Evolutionary conservation across 2,329 filamentous ascomycete genomes (phyloP), one percentile per base, ranked within the genome.

Genomic region (Calonectria naviculata): DNA sequence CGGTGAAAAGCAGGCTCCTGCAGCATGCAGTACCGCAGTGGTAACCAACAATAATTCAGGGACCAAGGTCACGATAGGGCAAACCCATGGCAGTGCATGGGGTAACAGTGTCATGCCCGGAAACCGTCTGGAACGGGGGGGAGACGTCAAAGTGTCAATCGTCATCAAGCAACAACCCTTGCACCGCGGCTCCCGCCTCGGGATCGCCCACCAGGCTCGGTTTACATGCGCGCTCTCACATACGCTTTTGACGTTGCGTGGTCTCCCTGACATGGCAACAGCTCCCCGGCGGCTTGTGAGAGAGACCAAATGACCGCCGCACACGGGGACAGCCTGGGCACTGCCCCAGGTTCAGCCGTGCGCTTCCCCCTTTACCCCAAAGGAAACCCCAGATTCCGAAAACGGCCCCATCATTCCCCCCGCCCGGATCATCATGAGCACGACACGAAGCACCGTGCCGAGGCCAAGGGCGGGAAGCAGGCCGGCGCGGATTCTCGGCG

Each of bases 381-480:
- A 29, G 24, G 41, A 17, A 58, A 60, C 67, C 68, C 63, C 63
- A 49, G 46, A 56, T 70, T 70, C 56, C 68, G 26, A 70, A 70
- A 70, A 34, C 54, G 41, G 61, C 47, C 41, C 56, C 56, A 58
- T 61, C 38, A 29, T 28, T 31, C 56, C 26, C 41, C 41, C 61
- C 38, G 46, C 56, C 44, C 46, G 36, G 61, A 28, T 56, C 67
- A 65, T 10, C 12, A 21, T 52, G 26, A 69, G 47, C 52, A 58
- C 52, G 21, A 38, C 34, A n/a, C 34, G 24, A 9, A 58, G 34
- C 52, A 36, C 31, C 31, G 52, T 58, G 31, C 52, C 52, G 52
- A 58, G 52, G 31, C 24, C 21, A 26, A 10, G 17, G 13, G 21
- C 52, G 52, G 52, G 52, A 12, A 58, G 21, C 31, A 58, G 26